Evolutionary conservation across 2,329 filamentous ascomycete species (phyloP).

Genomic region (Aspergillus sp.): DNA sequence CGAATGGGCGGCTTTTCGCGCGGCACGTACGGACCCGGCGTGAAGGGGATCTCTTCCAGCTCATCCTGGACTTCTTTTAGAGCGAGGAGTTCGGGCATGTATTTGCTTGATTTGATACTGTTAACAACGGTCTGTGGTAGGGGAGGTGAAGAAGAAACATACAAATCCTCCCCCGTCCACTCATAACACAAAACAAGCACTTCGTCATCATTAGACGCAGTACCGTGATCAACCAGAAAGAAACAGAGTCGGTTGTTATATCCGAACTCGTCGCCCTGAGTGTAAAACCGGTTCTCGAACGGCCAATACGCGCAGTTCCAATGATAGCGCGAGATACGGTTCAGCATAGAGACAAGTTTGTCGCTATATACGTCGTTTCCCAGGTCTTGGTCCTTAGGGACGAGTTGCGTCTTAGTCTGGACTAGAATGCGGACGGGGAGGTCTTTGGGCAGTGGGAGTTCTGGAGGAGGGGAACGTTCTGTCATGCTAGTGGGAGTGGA

Average conservation of each 20-base stretch:
- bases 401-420: neutral
- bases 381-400: neutral
- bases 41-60: neutral
- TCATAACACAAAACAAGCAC: neutral
- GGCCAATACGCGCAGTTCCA: neutral
- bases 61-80: conserved; percentile 1
- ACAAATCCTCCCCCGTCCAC: neutral
- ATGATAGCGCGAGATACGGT: neutral
- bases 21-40: neutral
- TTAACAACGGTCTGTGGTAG: neutral
- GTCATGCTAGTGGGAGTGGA: neutral
- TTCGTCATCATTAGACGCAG: neutral
- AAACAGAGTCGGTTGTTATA: neutral
- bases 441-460: neutral
- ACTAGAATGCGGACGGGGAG: neutral
- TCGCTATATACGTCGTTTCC: neutral
- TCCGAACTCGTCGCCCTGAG: neutral
- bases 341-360: neutral
- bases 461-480: neutral
- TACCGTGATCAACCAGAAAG: neutral
- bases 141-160: neutral
- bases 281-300: too few species aligned
- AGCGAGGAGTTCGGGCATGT: neutral
- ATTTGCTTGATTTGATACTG: neutral
- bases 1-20: neutral